Conservation (phyloP, 805 yeast species). For the Saccharomycopsis oosterbeekiorum region DNA sequence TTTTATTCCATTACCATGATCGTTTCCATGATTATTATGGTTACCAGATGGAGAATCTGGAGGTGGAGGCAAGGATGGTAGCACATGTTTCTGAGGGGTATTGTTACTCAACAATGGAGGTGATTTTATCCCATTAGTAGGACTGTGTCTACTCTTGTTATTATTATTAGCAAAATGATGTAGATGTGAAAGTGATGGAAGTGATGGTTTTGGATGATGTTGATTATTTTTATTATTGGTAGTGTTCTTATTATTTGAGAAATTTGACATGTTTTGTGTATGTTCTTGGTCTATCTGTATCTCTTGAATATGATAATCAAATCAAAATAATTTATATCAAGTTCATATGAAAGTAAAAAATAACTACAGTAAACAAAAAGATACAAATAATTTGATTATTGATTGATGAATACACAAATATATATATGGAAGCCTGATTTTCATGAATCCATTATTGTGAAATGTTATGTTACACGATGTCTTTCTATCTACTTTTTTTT, state of each 20-base stretch:
- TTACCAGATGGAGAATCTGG: slow-evolving; percentile 3
- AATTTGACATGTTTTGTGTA: neutral
- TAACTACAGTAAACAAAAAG: too few relatives aligned
- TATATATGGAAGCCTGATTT: too few relatives aligned
- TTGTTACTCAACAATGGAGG: neutral
- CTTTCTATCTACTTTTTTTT: neutral
- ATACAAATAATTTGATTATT: too few relatives aligned
- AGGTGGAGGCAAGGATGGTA: slow-evolving; percentile 1
- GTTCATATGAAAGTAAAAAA: neutral
- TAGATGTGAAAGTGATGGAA: neutral
- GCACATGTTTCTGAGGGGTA: slow-evolving; percentile 15
- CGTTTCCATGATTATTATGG: neutral
- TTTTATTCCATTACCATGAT: slow-evolving; percentile 20
- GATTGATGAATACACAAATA: too few relatives aligned
- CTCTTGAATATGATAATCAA: neutral
- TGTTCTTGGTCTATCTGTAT: neutral
- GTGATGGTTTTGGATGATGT: neutral
- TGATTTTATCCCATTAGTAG: neutral
- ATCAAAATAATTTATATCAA: neutral
- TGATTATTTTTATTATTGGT: neutral
- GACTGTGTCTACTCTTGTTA: neutral
- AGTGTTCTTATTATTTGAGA: neutral
- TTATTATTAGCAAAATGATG: neutral
- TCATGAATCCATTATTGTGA: neutral
- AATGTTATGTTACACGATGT: neutral